Evolutionary conservation across 2,329 filamentous ascomycete species (phyloP), one percentile per base, ranked within the genome.

Genomic region (Alternaria dauci): DNA sequence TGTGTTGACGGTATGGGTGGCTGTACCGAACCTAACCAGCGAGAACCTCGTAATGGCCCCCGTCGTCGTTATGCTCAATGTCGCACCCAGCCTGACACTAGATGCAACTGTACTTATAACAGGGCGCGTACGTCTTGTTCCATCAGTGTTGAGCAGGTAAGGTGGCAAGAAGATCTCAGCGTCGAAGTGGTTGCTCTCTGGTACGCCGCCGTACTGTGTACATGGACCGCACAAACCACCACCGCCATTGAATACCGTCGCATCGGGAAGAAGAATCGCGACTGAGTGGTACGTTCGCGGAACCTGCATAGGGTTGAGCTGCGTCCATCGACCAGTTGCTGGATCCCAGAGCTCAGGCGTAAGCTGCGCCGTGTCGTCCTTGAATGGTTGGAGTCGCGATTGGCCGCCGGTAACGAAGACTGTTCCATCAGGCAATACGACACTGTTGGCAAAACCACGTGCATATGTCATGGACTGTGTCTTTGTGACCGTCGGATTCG

Each of bases 1-100:
- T 0, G 82, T 88, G 66, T 88, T 85, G 48, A 87, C 80, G 1
- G 84, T 82, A 69, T 88, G 86, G 0, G 86, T 88, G 4, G 78
- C 76, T 4, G 79, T 81, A 1, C 84, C 82, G 46, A 81, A 79
- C 6, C 86, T 79, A 28, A 88, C 71, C 14, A 88, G 69, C 0
- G 81, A 78, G 39, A 81, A 81, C 2, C 70, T 76, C 14, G 67
- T 64, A 1, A 73, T 62, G 12, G 59, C 53, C n/a, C 58, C 53
- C 36, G 61, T 53, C 9, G 81, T 76, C 0, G 67, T 75, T 18
- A 83, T 64, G 34, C 64, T 68, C 6, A 79, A 53, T 0, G 61
- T 71, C 1, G 61, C 74, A 0, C 78, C 77, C 4, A 80, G 61
- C 36, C 48, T 71, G 12, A 79, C 71, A 5, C 61, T 73, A 0